Evolutionary conservation across 352 stramenopile species (phyloP), one percentile per base, ranked within the genome.

Genomic region (Albugo candida): DNA sequence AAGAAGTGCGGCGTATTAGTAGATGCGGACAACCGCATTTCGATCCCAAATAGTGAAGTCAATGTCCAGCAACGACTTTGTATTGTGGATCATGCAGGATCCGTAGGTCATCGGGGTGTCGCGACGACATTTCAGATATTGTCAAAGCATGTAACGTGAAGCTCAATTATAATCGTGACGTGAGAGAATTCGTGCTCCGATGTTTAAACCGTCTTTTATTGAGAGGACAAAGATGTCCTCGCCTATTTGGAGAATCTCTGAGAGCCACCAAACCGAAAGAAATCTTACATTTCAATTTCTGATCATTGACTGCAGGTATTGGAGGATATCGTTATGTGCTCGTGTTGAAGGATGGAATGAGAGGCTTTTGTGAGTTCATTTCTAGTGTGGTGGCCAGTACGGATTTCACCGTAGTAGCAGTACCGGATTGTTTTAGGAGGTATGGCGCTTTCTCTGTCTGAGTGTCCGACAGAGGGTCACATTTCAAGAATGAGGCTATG

Each of bases 201-300:
- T 43, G 38, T 8, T 24, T 43, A 8, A 3, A 56, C 18, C 53
- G 50, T 46, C 5, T 60, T 11, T 45, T 13, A 5, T 43, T 47
- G 2, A 49, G 45, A 13, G 42, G 56, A 18, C 36, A 47, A 17
- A 51, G 43, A 11, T 38, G 49, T 0, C 53, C 49, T 0, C 41
- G 60, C 1, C 57, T 59, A 12, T 54, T 54, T 36, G 57, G 63
- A 8, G 35, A 52, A 11, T 46, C 48, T 0, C 13, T 68, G 17
- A 40, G 48, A 10, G 60, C 54, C 1, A 64, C 58, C 0, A 61
- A 56, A 13, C 60, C 58, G 0, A 70, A 70, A 11, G 54, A 73
- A 24, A 24, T 64, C 2, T 20, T 69, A 0, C 53, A 69, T 27
- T 73, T 73, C 17, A 55, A 67, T n/a, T 73, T 57, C 13, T 17